Evolutionary conservation across 1,139 yeast genomes (phyloP).

Genomic region (Candida buenavistaensis): DNA sequence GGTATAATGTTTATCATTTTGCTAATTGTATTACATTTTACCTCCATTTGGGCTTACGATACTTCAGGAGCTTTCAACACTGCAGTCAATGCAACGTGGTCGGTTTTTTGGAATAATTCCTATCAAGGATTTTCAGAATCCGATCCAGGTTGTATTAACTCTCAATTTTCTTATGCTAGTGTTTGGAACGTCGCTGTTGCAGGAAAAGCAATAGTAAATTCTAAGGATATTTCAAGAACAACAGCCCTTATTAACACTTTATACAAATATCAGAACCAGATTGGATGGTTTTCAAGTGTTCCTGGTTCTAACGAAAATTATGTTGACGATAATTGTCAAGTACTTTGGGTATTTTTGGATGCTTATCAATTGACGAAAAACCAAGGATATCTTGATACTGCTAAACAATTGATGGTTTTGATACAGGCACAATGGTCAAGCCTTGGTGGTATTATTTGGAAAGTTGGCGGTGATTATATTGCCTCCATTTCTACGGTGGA

Average conservation of each 20-base stretch:
- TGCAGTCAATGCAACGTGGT: constrained; percentile 10
- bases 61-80: constrained; percentile 5
- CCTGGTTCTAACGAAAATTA: constrained; percentile 29
- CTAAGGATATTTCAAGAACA: constrained; percentile 10
- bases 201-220: constrained; percentile 18
- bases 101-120: constrained; percentile 18
- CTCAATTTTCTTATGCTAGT: constrained; percentile 15
- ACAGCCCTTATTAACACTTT: constrained; percentile 14
- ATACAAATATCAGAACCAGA: constrained; percentile 15
- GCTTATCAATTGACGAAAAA: constrained; percentile 22
- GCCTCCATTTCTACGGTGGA: constrained; percentile 37
- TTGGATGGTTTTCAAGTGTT: constrained; percentile 27
- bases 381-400: constrained; percentile 17
- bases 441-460: constrained; percentile 33
- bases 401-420: constrained; percentile 18
- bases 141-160: constrained; percentile 15
- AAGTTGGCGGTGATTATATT: constrained; percentile 22
- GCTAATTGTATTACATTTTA: no score
- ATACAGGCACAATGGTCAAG: constrained; percentile 21
- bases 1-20: no score
- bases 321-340: constrained; percentile 37
- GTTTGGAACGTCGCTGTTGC: constrained; percentile 29
- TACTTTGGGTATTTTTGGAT: constrained; percentile 30
- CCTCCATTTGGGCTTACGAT: no score
- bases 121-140: constrained; percentile 14